phyloP scores from a whole-genome alignment of 441 rosid genomes.

The Euphorbia celastroides region DNA sequence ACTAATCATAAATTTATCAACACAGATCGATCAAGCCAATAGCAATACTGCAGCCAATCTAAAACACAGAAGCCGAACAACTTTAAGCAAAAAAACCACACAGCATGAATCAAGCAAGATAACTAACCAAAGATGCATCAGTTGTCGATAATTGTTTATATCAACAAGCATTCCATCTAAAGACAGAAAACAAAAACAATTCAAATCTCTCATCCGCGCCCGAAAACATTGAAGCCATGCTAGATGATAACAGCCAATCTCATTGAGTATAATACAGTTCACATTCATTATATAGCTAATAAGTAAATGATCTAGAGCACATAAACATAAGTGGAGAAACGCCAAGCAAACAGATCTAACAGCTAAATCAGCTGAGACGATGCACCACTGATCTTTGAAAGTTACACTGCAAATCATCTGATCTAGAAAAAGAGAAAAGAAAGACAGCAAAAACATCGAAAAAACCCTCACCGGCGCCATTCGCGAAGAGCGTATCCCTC shows the following conservation, averaged over 20 bases:
- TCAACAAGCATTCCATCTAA: background rate
- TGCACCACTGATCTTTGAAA: constrained; percentile 6
- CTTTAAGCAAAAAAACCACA: background rate
- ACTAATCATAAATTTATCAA: background rate
- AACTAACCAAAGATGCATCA: background rate
- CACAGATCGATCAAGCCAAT: constrained; percentile 11
- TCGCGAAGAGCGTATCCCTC: constrained; percentile 67
- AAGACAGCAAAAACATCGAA: constrained; percentile 9
- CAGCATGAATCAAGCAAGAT: background rate
- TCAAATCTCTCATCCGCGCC: too few relatives aligned
- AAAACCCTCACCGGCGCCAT: constrained; percentile 65
- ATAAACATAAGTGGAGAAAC: too few relatives aligned
- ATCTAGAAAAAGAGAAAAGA: constrained; percentile 28
- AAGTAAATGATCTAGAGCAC: too few relatives aligned
- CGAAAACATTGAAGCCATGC: too few relatives aligned
- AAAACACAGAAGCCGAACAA: background rate
- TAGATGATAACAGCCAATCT: too few relatives aligned
- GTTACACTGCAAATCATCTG: constrained; percentile 6
- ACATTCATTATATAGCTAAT: too few relatives aligned
- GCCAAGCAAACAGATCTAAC: too few relatives aligned
- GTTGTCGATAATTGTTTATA: background rate
- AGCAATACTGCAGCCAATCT: constrained; percentile 1
- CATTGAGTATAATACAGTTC: too few relatives aligned
- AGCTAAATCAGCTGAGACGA: background rate
- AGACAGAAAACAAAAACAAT: too few relatives aligned